Evolutionary conservation across 352 stramenopile species (phyloP).

Genomic region (Peronospora destructor): DNA sequence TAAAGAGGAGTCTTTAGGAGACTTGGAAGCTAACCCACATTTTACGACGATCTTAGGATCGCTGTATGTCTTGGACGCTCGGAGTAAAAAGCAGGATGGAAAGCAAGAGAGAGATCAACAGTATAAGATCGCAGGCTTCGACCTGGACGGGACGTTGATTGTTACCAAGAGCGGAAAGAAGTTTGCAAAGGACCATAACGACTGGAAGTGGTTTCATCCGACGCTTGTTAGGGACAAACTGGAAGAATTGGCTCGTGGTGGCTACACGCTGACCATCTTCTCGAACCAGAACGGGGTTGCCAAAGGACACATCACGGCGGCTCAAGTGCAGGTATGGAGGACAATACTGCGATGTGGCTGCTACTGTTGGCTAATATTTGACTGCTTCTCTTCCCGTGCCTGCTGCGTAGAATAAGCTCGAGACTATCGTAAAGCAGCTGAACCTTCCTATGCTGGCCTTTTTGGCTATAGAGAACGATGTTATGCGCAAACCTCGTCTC

Average conservation of each 20-base stretch:
- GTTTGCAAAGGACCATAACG: conserved; percentile 52
- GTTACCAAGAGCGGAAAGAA: conserved; percentile 80
- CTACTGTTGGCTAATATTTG: conserved; percentile 1
- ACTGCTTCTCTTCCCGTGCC: conserved; percentile 1
- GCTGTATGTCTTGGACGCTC: conserved; percentile 49
- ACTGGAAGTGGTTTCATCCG: conserved; percentile 78
- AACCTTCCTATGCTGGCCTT: conserved; percentile 63
- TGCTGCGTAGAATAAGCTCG: conserved; percentile 47
- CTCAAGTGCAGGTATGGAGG: conserved; percentile 46
- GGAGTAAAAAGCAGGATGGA: conserved; percentile 9
- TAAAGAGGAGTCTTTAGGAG: too few species aligned
- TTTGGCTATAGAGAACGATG: conserved; percentile 63
- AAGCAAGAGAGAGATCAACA: conserved; percentile 1
- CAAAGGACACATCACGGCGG: conserved; percentile 57
- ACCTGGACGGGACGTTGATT: conserved; percentile 79
- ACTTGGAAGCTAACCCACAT: conserved; percentile 12
- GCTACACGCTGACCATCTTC: conserved; percentile 60
- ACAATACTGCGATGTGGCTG: neutral
- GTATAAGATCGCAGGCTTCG: conserved; percentile 68
- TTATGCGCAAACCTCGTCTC: conserved; percentile 71
- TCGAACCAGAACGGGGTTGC: conserved; percentile 84
- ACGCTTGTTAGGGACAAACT: conserved; percentile 49
- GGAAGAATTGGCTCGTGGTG: conserved; percentile 32
- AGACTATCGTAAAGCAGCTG: conserved; percentile 53
- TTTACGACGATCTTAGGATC: conserved; percentile 32